Evolutionary conservation across 2,329 filamentous ascomycete species (phyloP).

Genomic region (Paraphaeosphaeria minitans): DNA sequence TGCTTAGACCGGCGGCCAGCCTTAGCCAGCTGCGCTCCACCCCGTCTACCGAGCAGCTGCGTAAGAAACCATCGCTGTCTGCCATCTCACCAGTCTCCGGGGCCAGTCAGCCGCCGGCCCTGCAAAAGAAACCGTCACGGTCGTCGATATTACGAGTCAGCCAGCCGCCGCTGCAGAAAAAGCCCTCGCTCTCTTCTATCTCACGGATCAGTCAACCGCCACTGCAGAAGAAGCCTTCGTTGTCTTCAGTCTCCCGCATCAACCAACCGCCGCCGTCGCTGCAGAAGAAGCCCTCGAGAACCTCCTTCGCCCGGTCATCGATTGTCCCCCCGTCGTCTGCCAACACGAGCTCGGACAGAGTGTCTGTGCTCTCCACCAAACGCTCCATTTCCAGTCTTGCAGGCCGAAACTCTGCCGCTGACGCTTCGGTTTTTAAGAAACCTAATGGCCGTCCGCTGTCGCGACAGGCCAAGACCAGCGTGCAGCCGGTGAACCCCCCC

Average conservation of each 20-base stretch:
- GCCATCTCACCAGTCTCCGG: constrained; percentile 31
- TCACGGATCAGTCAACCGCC: constrained; percentile 20
- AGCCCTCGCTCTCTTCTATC: constrained; percentile 25
- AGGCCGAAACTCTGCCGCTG: constrained; percentile 25
- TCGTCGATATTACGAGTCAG: constrained; percentile 11
- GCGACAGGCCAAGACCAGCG: constrained; percentile 31
- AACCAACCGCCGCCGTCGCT: constrained; percentile 37
- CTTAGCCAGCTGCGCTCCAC: constrained; percentile 50
- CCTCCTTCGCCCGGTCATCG: constrained; percentile 34
- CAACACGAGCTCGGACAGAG: constrained; percentile 24
- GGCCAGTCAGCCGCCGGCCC: constrained; percentile 17
- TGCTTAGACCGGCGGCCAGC: constrained; percentile 48
- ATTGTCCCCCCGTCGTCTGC: constrained; percentile 24
- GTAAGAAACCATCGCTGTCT: constrained; percentile 31
- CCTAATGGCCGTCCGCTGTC: constrained; percentile 44
- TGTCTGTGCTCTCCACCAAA: constrained; percentile 31
- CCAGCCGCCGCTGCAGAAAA: constrained; percentile 36
- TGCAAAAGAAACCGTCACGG: constrained; percentile 41
- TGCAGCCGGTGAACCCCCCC: constrained; percentile 19
- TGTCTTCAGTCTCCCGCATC: constrained; percentile 15
- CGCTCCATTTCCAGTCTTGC: constrained; percentile 28
- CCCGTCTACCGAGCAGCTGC: constrained; percentile 53
- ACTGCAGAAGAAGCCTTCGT: constrained; percentile 41
- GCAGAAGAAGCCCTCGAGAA: constrained; percentile 14
- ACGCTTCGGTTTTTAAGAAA: constrained; percentile 44